Conservation (phyloP, 768 basidiomycete species). For the Amanita rimosa region DNA sequence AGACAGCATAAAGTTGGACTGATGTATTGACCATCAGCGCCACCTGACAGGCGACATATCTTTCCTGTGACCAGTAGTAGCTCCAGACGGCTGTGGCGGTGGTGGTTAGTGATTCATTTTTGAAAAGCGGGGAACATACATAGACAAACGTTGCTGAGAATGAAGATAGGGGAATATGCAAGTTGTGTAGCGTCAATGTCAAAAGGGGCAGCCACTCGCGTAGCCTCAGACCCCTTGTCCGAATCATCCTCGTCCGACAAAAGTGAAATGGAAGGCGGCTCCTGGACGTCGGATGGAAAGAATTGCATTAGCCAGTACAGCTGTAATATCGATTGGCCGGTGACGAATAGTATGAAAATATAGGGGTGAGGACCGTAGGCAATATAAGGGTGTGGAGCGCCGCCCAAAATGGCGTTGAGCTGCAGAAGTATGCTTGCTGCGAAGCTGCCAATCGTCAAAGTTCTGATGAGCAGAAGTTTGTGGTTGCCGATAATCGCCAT, state of each 20-base stretch:
- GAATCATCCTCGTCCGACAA: not conserved
- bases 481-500: conserved; percentile 1
- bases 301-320: conserved; percentile 1
- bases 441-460: not conserved
- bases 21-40: conserved; percentile 18
- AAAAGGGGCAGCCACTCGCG: not conserved
- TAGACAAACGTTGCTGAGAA: conserved; percentile 13
- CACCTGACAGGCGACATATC: conserved; percentile 12
- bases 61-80: conserved; percentile 10
- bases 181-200: conserved; percentile 10
- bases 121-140: conserved; percentile 7
- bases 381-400: not conserved
- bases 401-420: not conserved
- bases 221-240: not conserved
- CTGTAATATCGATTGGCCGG: conserved; percentile 1
- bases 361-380: conserved; percentile 3
- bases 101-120: not conserved
- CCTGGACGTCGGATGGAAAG: not conserved
- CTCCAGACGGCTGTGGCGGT: conserved; percentile 19
- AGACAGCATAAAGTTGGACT: conserved; percentile 25
- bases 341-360: not conserved
- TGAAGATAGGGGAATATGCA: conserved; percentile 13
- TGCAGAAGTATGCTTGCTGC: not conserved
- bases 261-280: not conserved
- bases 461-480: not conserved